A percentile compares a stretch with the other conserved stretches of the same genome.
Conservation (phyloP, 2,329 filamentous ascomycete species). For the Pseudogymnoascus sp. region DNA sequence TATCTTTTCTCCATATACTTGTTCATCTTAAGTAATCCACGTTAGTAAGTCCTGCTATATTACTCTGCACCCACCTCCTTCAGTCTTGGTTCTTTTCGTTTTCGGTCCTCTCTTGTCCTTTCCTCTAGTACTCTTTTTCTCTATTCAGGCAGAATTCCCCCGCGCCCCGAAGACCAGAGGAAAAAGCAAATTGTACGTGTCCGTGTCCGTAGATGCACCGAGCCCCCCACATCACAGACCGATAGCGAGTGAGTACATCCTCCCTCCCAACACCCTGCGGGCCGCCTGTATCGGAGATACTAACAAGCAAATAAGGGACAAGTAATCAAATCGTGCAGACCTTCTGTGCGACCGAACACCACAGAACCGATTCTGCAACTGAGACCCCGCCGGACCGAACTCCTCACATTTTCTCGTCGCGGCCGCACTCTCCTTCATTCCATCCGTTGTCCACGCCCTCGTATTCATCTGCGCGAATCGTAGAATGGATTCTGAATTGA, state of each 20-base stretch:
- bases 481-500: not conserved
- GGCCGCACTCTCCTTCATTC: not conserved
- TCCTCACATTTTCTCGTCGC: not conserved
- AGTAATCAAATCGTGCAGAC: not conserved
- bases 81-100: not conserved
- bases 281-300: conserved; percentile 2
- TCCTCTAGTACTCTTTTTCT: not conserved
- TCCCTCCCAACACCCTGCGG: not conserved
- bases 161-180: not conserved
- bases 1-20: not conserved
- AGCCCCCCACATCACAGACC: not conserved
- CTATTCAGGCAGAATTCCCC: conserved; percentile 6
- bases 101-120: not conserved
- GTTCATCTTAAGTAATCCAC: not conserved
- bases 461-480: not conserved
- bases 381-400: not conserved
- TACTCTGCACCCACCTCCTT: not conserved
- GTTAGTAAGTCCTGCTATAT: conserved; percentile 3
- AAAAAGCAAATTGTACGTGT: conserved; percentile 2
- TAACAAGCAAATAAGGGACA: not conserved
- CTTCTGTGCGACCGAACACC: not conserved
- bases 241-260: conserved; percentile 1
- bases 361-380: not conserved
- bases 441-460: not conserved
- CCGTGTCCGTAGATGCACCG: conserved; percentile 1